phyloP scores from a whole-genome alignment of 2,329 filamentous ascomycete genomes.

The Alternaria triticina region DNA sequence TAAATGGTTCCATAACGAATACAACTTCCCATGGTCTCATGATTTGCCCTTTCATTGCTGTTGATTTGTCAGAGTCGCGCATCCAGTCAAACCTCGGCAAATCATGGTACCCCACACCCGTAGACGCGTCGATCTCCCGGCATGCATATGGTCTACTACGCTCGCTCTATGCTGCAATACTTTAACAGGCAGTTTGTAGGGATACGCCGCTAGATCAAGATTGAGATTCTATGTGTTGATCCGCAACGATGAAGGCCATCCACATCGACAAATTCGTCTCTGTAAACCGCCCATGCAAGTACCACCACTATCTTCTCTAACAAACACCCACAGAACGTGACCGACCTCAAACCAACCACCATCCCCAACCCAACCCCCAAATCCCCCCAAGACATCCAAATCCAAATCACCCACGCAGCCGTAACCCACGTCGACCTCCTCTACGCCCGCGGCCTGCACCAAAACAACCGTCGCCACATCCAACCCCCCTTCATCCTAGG shows the following conservation, averaged over 20 bases:
- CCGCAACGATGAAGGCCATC: constrained; percentile 28
- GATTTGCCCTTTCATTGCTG: no score
- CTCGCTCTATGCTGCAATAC: not conserved
- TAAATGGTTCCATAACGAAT: not conserved
- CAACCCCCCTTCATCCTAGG: constrained; percentile 65
- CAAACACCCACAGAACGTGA: constrained; percentile 32
- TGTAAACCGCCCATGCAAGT: constrained; percentile 2
- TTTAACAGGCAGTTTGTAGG: not conserved
- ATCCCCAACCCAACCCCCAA: constrained; percentile 43
- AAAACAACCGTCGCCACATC: constrained; percentile 65
- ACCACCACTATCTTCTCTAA: not conserved
- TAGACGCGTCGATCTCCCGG: not conserved
- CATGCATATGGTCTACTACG: not conserved
- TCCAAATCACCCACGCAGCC: constrained; percentile 62
- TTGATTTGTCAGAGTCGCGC: not conserved
- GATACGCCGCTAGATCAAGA: not conserved
- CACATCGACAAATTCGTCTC: constrained; percentile 20
- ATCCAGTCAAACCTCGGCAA: not conserved
- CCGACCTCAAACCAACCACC: constrained; percentile 28
- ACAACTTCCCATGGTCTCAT: not conserved
- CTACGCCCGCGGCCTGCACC: constrained; percentile 64
- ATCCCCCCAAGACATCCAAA: constrained; percentile 47
- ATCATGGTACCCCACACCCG: not conserved
- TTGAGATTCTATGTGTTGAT: not conserved
- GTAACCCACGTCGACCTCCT: constrained; percentile 68